phyloP scores from a whole-genome alignment of 176 grass and related monocot species.

The Hyparrhenia diplandra region DNA sequence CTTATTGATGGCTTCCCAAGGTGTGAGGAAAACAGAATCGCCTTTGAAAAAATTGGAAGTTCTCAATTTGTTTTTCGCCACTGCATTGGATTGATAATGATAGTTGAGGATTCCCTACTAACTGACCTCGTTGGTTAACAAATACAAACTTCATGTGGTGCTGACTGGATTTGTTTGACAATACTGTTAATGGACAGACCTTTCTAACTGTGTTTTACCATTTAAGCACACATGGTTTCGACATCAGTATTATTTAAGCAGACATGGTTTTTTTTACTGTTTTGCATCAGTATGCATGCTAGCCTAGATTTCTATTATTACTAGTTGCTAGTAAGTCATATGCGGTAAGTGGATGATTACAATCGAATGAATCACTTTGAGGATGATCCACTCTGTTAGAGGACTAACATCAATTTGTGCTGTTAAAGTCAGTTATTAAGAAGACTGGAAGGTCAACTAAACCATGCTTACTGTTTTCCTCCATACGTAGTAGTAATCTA shows the following conservation, averaged over 20 bases:
- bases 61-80: constrained; percentile 25
- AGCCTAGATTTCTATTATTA: neutral
- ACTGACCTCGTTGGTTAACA: neutral
- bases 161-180: neutral
- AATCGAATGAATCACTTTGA: neutral
- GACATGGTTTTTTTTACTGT: too few relatives aligned
- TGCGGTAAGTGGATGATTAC: neutral
- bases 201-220: neutral
- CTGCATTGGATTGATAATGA: constrained; percentile 3
- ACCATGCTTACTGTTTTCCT: neutral
- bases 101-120: neutral
- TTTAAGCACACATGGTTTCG: neutral
- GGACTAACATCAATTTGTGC: neutral
- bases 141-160: neutral
- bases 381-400: neutral
- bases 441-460: neutral
- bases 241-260: neutral
- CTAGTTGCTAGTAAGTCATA: neutral
- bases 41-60: constrained; percentile 90
- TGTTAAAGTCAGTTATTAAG: neutral
- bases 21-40: constrained; percentile 85
- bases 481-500: neutral
- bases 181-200: neutral
- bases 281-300: neutral
- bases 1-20: constrained; percentile 96